These are phyloP conservation scores for Halteria grandinella DNA, from an alignment of 73 alveolate genomes.

Conservation along the genomic window DNA sequence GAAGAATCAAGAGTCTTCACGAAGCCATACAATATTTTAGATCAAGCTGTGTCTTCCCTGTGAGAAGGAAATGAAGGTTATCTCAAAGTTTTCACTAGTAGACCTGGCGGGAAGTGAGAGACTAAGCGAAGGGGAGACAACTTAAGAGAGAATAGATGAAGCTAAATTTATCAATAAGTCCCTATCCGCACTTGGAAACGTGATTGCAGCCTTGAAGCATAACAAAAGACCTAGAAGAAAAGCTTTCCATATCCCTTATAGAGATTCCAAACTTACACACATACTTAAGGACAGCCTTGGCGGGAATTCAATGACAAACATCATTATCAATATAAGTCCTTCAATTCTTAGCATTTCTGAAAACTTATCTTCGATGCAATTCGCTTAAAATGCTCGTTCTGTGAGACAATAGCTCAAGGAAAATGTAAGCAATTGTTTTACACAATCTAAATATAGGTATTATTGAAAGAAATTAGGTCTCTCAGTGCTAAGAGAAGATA, in stretches of 20 bases:
- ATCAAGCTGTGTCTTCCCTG: background rate
- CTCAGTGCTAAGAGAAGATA: too few species aligned
- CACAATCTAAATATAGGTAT: background rate
- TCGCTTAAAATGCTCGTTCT: constrained; percentile 46
- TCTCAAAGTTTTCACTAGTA: constrained; percentile 71
- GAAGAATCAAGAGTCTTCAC: constrained; percentile 42
- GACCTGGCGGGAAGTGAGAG: constrained; percentile 92
- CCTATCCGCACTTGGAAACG: constrained; percentile 85
- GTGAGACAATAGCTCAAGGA: constrained; percentile 36
- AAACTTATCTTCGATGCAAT: constrained; percentile 42
- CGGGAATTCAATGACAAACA: constrained; percentile 45
- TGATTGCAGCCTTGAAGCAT: constrained; percentile 75
- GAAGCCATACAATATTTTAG: constrained; percentile 42
- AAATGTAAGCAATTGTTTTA: constrained; percentile 3
- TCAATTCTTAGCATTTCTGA: constrained; percentile 3
- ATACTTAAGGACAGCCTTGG: constrained; percentile 62
- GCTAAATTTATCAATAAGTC: constrained; percentile 83
- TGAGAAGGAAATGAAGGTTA: constrained; percentile 49
- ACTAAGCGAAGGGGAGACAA: constrained; percentile 64
- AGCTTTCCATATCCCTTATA: constrained; percentile 51
- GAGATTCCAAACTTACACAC: constrained; percentile 71
- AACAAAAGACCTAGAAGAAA: constrained; percentile 49
- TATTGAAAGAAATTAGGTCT: background rate
- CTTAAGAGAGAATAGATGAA: constrained; percentile 81
- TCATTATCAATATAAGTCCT: constrained; percentile 28